A percentile compares a stretch with the other conserved stretches of the same genome.
Evolutionary conservation across 2,329 filamentous ascomycete species (phyloP).

Genomic region (Knufia fluminis): DNA sequence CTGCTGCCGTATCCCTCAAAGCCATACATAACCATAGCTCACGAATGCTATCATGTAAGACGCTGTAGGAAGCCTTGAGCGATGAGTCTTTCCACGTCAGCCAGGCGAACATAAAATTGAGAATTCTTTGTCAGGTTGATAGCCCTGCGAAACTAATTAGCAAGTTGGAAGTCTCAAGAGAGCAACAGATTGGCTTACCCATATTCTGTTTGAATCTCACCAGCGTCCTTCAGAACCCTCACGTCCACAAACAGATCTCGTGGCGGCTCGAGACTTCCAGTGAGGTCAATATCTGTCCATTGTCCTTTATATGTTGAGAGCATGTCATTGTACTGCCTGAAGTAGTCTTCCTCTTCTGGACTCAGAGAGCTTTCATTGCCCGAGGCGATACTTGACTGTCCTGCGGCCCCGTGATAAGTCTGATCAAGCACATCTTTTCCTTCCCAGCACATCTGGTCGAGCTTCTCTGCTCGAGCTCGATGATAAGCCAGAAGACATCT

Average conservation of each 20-base stretch:
- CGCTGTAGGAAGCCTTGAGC: conserved; percentile 91
- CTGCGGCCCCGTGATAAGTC: conserved; percentile 10
- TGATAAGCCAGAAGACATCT: conserved; percentile 92
- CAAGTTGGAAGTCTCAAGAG: background rate
- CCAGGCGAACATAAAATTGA: conserved; percentile 92
- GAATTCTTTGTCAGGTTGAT: conserved; percentile 97
- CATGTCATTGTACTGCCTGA: conserved; percentile 81
- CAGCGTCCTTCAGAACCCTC: conserved; percentile 87
- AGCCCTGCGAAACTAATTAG: conserved; percentile 46
- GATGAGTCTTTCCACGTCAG: conserved; percentile 89
- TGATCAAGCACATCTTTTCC: conserved; percentile 72
- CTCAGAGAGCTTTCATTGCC: conserved; percentile 59
- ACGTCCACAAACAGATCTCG: conserved; percentile 95
- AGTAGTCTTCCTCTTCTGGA: conserved; percentile 94
- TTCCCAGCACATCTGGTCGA: conserved; percentile 90
- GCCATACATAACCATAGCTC: too few species aligned
- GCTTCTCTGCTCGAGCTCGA: conserved; percentile 75
- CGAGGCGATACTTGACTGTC: conserved; percentile 10
- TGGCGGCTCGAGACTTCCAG: conserved; percentile 88
- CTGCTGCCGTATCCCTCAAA: too few species aligned
- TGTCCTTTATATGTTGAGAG: conserved; percentile 95
- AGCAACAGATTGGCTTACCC: conserved; percentile 52
- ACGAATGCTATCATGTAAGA: conserved; percentile 68
- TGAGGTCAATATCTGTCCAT: conserved; percentile 96
- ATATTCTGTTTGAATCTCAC: conserved; percentile 98